These are phyloP conservation scores for Brassica napus DNA, from an alignment of 345 rosid species.

Conservation along the genomic window Da-Ae NC_063448.1:50510001-50510500, in stretches of 20 bases:
- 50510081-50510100: slow-evolving; percentile 51
- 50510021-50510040: slow-evolving; percentile 56
- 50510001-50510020: slow-evolving; percentile 37
- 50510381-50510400: background rate
- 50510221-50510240: background rate
- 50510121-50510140: slow-evolving; percentile 49
- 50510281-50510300: background rate
- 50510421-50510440: slow-evolving; percentile 1
- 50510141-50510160: slow-evolving; percentile 61
- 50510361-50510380: background rate
- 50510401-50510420: slow-evolving; percentile 8
- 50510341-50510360: background rate
- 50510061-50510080: slow-evolving; percentile 50
- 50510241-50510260: background rate
- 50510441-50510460: slow-evolving; percentile 16
- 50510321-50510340: background rate
- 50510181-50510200: slow-evolving; percentile 26
- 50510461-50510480: slow-evolving; percentile 11
- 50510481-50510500: background rate
- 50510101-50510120: slow-evolving; percentile 64
- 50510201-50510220: background rate
- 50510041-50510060: slow-evolving; percentile 76
- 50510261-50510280: slow-evolving; percentile 9
- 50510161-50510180: background rate
- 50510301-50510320: background rate